A percentile compares a stretch with the other conserved stretches of the same genome.
Conservation (phyloP, 129 eudicot species). For the Flaveria brownii region DNA sequence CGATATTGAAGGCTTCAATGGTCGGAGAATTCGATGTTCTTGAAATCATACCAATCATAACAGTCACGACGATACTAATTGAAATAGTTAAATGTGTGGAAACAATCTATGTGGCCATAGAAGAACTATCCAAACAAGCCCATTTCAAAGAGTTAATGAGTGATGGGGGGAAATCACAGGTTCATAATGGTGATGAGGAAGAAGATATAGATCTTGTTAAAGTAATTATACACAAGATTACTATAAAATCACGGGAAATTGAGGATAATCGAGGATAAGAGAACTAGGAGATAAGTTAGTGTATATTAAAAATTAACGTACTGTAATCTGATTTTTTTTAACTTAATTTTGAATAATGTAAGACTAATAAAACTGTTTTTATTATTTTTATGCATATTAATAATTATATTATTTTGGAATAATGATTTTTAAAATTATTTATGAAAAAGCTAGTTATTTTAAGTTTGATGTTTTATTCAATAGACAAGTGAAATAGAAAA, state of each 20-base stretch:
- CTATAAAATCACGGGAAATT: neutral
- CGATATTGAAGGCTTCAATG: conserved; percentile 31
- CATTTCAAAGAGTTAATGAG: conserved; percentile 31
- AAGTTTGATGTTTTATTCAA: too few relatives aligned
- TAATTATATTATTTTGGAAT: neutral
- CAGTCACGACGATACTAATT: conserved; percentile 43
- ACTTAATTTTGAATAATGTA: conserved; percentile 9
- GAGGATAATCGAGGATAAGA: conserved; percentile 6
- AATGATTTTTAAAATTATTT: neutral
- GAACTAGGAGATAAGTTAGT: neutral
- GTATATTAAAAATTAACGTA: conserved; percentile 9
- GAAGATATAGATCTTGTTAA: conserved; percentile 15
- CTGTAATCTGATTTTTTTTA: neutral
- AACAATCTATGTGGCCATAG: conserved; percentile 36
- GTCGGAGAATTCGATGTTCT: conserved; percentile 33
- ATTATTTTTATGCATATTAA: neutral
- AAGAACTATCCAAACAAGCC: conserved; percentile 51
- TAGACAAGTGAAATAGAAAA: too few relatives aligned
- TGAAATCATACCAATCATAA: conserved; percentile 42
- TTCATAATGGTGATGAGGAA: conserved; percentile 35
- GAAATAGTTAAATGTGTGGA: conserved; percentile 49
- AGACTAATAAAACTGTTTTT: neutral
- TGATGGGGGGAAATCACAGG: conserved; percentile 14
- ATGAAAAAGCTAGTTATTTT: too few relatives aligned
- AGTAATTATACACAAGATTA: conserved; percentile 12